These are phyloP conservation scores for Hippophae gyantsensis DNA, from an alignment of 306 rosid species.

Conservation along the genomic window DNA sequence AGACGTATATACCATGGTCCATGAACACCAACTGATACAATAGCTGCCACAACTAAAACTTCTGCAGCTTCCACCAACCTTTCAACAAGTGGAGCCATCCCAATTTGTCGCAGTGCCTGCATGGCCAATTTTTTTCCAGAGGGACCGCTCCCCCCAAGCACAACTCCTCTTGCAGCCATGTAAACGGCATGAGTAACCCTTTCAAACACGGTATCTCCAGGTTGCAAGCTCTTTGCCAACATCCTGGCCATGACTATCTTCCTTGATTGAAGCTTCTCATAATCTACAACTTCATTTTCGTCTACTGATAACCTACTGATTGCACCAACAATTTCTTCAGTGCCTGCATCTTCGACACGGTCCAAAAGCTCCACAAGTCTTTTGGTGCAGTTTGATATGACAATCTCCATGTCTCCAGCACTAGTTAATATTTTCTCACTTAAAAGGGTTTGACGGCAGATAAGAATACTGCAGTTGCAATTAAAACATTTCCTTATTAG, in stretches of 20 bases:
- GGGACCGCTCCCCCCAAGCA: slow-evolving; percentile 66
- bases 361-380: slow-evolving; percentile 43
- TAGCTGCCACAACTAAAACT: slow-evolving; percentile 71
- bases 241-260: slow-evolving; percentile 56
- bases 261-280: slow-evolving; percentile 34
- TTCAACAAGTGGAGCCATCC: slow-evolving; percentile 44
- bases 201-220: slow-evolving; percentile 81
- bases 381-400: slow-evolving; percentile 35
- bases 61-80: slow-evolving; percentile 57
- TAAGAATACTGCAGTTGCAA: slow-evolving; percentile 57
- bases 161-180: slow-evolving; percentile 53
- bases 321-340: slow-evolving; percentile 58
- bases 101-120: slow-evolving; percentile 63
- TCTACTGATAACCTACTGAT: slow-evolving; percentile 32
- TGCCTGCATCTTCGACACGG: slow-evolving; percentile 47
- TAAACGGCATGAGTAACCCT: slow-evolving; percentile 60
- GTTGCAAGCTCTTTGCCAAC: slow-evolving; percentile 72
- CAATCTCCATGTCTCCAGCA: slow-evolving; percentile 42
- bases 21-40: slow-evolving; percentile 62
- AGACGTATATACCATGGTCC: slow-evolving; percentile 68
- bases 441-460: slow-evolving; percentile 71
- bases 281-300: slow-evolving; percentile 25
- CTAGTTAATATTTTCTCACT: slow-evolving; percentile 42
- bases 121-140: slow-evolving; percentile 60
- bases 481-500: too few species aligned